Evolutionary conservation across 352 stramenopile species (phyloP), one percentile per base, ranked within the genome.

Genomic region (Detonula confervacea): DNA sequence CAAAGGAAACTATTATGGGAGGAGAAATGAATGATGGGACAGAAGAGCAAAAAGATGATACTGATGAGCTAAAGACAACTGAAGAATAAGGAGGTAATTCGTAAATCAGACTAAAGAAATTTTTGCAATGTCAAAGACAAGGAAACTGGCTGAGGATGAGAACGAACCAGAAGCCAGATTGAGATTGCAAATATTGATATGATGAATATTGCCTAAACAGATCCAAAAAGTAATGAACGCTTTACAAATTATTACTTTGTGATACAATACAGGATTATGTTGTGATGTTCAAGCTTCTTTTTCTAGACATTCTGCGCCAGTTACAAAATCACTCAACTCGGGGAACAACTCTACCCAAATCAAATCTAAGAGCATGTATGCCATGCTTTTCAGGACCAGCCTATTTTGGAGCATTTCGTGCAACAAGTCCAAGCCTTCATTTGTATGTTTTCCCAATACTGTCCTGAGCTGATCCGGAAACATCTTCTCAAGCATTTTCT

Each of bases 371-470:
- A 95, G 46, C 81, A 90, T 89, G 39, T 90, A 91, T 16, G 77
- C 80, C 63, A 95, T 88, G 63, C 88, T 94, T 68, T 91, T 92
- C 47, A 93, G 79, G 1, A 95, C 87, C 14, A 94, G 24, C 54
- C 81, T 72, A 69, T 95, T 95, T 68, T 95, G 88, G n/a, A 94
- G 70, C 87, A 95, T 92, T 69, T 95, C 90, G 46, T 93, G 87
- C 12, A 94, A 60, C 56, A 93, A 87, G 20, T 91, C 81, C 27
- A 93, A 75, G 2, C 90, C 90, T 73, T 93, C 86, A 12, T 84
- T 60, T 9, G 82, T 90, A 29, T 94, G 87, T 59, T 87, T 84
- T 46, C 90, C 88, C 27, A 95, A 60, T n/a, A 95, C 79, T 47
- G 79, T 83, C 49, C 73, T 74, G 44, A 95, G 66, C 46, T 90